These are phyloP conservation scores for Ustilago loliicola DNA, from an alignment of 1,284 basidiomycete species.

Conservation along the genomic window DNA sequence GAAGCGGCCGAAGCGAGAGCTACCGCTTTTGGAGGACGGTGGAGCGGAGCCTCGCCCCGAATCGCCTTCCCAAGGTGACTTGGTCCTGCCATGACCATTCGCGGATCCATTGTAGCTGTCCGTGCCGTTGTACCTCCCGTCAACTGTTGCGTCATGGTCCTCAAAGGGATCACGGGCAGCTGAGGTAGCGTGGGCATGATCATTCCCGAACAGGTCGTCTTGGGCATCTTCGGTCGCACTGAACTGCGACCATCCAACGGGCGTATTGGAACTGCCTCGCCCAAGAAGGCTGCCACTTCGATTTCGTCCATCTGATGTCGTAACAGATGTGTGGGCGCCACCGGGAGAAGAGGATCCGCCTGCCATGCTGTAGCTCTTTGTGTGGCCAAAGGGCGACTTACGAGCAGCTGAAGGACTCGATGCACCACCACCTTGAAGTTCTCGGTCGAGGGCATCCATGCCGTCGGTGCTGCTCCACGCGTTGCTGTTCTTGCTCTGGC, in stretches of 20 bases:
- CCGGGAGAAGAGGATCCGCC: conserved; percentile 7
- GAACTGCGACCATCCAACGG: conserved; percentile 48
- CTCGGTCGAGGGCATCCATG: conserved; percentile 62
- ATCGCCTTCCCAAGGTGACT: conserved; percentile 19
- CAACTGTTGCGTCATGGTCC: conserved; percentile 21
- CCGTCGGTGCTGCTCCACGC: conserved; percentile 26
- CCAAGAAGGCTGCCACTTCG: conserved; percentile 28
- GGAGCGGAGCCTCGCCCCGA: conserved; percentile 17
- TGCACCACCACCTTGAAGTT: conserved; percentile 53
- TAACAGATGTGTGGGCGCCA: background rate
- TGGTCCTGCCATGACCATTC: conserved; percentile 26
- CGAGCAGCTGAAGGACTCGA: conserved; percentile 20
- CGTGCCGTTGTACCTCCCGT: conserved; percentile 14
- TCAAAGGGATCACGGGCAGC: conserved; percentile 33
- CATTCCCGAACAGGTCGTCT: conserved; percentile 31
- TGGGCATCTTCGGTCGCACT: conserved; percentile 21
- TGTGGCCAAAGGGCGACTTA: conserved; percentile 23
- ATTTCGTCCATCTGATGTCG: conserved; percentile 13
- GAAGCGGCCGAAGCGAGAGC: conserved; percentile 33
- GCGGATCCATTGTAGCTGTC: conserved; percentile 14
- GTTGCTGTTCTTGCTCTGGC: conserved; percentile 30
- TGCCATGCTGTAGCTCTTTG: conserved; percentile 21
- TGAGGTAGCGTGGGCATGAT: background rate
- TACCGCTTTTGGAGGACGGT: conserved; percentile 24
- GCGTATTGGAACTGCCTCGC: conserved; percentile 29